Evolutionary conservation across 2,329 filamentous ascomycete species (phyloP).

Genomic region (Paecilomyces sp.): DNA sequence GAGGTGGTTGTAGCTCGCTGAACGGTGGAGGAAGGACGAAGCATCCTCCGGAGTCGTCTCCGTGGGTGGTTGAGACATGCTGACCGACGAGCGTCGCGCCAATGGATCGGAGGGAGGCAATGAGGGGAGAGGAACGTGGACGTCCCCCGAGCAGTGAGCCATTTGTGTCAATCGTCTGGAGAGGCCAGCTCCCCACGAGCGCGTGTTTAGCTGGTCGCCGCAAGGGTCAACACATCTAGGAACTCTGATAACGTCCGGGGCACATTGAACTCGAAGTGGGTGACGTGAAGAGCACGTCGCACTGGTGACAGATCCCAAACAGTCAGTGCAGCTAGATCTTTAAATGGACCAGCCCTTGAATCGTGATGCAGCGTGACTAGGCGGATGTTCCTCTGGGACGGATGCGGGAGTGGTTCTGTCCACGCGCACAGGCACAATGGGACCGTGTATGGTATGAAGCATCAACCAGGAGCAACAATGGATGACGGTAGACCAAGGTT

Average conservation of each 20-base stretch:
- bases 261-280: neutral
- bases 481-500: neutral
- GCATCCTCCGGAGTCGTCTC: conserved; percentile 14
- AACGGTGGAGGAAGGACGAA: conserved; percentile 37
- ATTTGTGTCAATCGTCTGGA: conserved; percentile 22
- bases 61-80: conserved; percentile 25
- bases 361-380: neutral
- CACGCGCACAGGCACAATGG: neutral
- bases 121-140: conserved; percentile 11
- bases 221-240: neutral
- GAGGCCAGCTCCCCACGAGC: conserved; percentile 38
- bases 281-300: neutral
- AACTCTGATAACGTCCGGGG: neutral
- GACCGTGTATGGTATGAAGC: neutral
- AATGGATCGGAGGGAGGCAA: conserved; percentile 10
- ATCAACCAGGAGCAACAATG: neutral
- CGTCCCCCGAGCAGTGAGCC: conserved; percentile 18
- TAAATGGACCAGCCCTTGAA: neutral
- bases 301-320: neutral
- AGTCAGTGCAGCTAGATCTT: neutral
- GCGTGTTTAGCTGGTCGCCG: conserved; percentile 7
- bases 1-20: conserved; percentile 54
- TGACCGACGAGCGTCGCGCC: conserved; percentile 8
- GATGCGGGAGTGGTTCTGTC: neutral
- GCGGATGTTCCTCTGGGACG: neutral